Evolutionary conservation across 2,329 filamentous ascomycete genomes (phyloP).

Genomic region (Xylariales sp.): DNA sequence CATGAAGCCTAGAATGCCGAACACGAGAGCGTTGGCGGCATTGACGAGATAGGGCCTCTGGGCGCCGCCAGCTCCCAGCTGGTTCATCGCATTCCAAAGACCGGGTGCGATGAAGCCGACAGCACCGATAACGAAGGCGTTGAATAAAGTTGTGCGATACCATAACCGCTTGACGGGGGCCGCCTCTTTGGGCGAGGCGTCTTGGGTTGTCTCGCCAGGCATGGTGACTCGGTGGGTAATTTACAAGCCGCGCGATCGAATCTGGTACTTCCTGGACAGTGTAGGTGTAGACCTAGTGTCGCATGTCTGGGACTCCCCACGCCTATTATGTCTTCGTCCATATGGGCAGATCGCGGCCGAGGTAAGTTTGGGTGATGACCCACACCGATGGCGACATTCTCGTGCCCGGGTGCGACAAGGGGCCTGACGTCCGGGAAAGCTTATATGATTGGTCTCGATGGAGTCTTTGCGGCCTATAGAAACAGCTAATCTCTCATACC

Average conservation of each 20-base stretch:
- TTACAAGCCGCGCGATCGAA: conserved; percentile 10
- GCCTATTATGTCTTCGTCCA: conserved; percentile 4
- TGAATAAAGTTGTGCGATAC: conserved; percentile 65
- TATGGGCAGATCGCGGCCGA: neutral
- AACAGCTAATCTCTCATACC: neutral
- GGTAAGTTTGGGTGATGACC: conserved; percentile 36
- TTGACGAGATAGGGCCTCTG: conserved; percentile 61
- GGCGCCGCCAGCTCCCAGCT: conserved; percentile 63
- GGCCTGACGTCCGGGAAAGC: conserved; percentile 19
- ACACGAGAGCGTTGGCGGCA: conserved; percentile 53
- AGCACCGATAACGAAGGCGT: conserved; percentile 63
- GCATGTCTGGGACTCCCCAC: neutral
- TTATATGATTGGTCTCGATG: conserved; percentile 24
- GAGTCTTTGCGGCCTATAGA: conserved; percentile 10
- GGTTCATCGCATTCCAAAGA: conserved; percentile 68
- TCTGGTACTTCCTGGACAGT: neutral
- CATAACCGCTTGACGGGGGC: conserved; percentile 49
- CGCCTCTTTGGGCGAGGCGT: conserved; percentile 2
- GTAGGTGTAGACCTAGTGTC: neutral
- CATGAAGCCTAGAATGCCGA: conserved; percentile 51
- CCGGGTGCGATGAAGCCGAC: conserved; percentile 64
- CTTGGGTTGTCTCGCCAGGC: conserved; percentile 22
- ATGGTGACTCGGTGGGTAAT: conserved; percentile 20
- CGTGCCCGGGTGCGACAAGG: conserved; percentile 15
- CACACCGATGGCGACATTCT: conserved; percentile 41